These are phyloP conservation scores for Coemansia interrupta DNA, from an alignment of 192 early-diverging fungal genomes.

Conservation along the genomic window DNA sequence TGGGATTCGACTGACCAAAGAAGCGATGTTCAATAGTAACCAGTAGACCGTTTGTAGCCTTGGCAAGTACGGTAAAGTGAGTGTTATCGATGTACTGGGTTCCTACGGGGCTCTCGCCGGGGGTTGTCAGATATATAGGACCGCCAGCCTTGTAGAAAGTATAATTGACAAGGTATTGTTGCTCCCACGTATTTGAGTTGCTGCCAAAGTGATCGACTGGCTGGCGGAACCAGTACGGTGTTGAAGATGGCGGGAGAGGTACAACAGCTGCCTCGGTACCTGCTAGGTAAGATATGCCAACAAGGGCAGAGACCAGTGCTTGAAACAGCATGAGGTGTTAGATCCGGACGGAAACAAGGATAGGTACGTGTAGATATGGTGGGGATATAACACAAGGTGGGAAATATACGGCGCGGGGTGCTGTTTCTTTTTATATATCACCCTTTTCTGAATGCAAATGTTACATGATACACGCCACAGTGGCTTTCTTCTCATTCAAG, in stretches of 20 bases:
- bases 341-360: no score
- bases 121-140: slow-evolving; percentile 31
- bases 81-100: slow-evolving; percentile 14
- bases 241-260: slow-evolving; percentile 15
- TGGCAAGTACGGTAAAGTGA: slow-evolving; percentile 43
- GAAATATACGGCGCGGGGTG: no score
- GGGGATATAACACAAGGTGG: no score
- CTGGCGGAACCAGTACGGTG: slow-evolving; percentile 33
- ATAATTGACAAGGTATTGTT: slow-evolving; percentile 36
- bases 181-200: slow-evolving; percentile 21
- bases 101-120: slow-evolving; percentile 19
- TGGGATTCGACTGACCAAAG: slow-evolving; percentile 57
- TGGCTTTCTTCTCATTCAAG: no score
- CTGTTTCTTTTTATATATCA: no score
- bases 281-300: no score
- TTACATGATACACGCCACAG: no score
- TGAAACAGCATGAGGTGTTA: no score
- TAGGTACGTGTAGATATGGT: no score
- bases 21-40: slow-evolving; percentile 61
- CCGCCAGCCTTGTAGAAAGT: slow-evolving; percentile 39
- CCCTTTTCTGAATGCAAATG: no score
- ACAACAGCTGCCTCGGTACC: not conserved
- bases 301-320: no score
- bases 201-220: slow-evolving; percentile 34
- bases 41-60: slow-evolving; percentile 54